phyloP scores from a whole-genome alignment of 176 grass and related monocot genomes.

The Carex littledalei region DNA sequence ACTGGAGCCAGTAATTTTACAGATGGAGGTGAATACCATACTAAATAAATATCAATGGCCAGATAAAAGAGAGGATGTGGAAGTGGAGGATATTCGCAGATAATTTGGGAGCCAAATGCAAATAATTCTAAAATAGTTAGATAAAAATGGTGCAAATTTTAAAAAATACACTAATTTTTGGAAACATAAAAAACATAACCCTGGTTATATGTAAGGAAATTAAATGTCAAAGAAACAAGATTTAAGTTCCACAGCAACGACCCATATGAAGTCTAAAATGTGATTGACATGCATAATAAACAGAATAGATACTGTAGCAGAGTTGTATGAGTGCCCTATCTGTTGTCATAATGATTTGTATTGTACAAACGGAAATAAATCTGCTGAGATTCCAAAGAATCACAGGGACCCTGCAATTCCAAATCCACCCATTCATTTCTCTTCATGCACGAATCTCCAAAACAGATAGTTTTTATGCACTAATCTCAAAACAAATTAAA shows the following conservation, averaged over 20 bases:
- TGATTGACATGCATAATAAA: conserved; percentile 4
- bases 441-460: no score
- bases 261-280: background rate
- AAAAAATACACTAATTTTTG: background rate
- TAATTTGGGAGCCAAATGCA: background rate
- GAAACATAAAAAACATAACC: background rate
- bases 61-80: background rate
- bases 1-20: background rate
- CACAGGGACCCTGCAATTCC: no score
- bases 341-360: background rate
- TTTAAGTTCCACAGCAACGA: background rate
- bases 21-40: background rate
- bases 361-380: background rate
- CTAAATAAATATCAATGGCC: background rate
- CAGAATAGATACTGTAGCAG: background rate
- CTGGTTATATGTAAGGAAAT: background rate
- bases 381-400: no score
- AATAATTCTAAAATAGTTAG: background rate
- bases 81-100: background rate
- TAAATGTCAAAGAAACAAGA: background rate
- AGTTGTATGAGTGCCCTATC: background rate
- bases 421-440: no score
- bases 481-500: no score
- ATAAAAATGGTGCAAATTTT: background rate
- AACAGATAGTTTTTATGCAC: no score